Base-by-base conservation (phyloP, 2,329 filamentous ascomycete species). In the Colletotrichum camelliae region DNA sequence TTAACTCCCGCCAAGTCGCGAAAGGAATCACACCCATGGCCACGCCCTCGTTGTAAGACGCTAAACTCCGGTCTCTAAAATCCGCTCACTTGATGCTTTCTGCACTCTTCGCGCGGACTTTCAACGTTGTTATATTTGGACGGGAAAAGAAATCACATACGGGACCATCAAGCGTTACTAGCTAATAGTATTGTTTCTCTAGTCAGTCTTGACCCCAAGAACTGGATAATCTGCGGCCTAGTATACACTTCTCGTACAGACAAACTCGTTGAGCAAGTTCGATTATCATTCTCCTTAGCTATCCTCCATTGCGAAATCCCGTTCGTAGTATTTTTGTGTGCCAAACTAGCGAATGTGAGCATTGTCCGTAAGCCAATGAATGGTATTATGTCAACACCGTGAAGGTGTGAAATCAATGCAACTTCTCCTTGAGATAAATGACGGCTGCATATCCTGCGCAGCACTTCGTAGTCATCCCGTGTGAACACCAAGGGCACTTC, bases 401-500 rank as follows among this genome's bases (percentile, higher is more conserved):
- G n/a, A 21, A 35, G 12, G 12, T 43, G 58, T 39, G 27, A 37
- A 21, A 33, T 80, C 58, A 87, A 79, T 93, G 91, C 67, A 93
- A 81, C 76, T 90, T 90, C 82, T 94, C 92, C 80, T 91, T 91
- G 79, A 95, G 84, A 77, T 93, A 91, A 5, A 95, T 90, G 60
- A 93, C 87, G 2, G 93, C 91, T 13, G 91, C 91, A 84, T 93
- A 93, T 9, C 93, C 93, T 13, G 92, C 89, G 81, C 93, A 95
- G 83, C 93, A 95, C 74, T 84, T 86, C 16, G 89, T 93, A 78
- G 88, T 92, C 93, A 95, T 94, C 66, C 90, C 89, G 84, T 95
- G 93, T 58, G 87, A 87, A 81, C 93, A 95, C 93, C 93, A 95
- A 10, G 93, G 93, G 81, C 93, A 95, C 78, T 89, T 91, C 31